Percentiles rank a stretch among this genome's conserved stretches.
Evolutionary conservation across 2,329 filamentous ascomycete species (phyloP).

Genomic region (Diatrype stigma): DNA sequence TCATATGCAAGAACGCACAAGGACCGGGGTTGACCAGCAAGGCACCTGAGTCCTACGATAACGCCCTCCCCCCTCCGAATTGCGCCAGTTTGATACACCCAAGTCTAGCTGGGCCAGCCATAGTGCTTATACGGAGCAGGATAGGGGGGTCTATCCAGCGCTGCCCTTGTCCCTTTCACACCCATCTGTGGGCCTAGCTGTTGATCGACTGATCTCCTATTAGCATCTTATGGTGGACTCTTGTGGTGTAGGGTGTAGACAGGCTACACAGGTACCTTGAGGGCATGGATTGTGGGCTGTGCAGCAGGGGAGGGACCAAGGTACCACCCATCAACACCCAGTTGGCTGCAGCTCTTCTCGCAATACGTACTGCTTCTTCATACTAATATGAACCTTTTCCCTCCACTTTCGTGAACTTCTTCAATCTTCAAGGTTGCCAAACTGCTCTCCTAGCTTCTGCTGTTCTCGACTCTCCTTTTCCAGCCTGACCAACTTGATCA

Average conservation of each 20-base stretch:
- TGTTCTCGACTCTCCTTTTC: not conserved
- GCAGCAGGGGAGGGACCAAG: not conserved
- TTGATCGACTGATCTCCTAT: not conserved
- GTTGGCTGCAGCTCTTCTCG: not conserved
- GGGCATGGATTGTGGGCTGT: not conserved
- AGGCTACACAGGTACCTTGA: not conserved
- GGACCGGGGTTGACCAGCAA: slow-evolving; percentile 9
- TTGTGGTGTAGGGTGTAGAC: not conserved
- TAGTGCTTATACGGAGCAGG: not conserved
- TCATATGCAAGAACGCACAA: slow-evolving; percentile 21
- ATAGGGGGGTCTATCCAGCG: not conserved
- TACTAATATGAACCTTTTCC: not conserved
- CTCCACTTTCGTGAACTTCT: not conserved
- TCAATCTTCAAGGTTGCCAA: not conserved
- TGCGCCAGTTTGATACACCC: not conserved
- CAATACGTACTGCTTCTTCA: not conserved
- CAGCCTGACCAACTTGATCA: not conserved
- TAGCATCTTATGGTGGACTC: too few species aligned
- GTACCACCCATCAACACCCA: not conserved
- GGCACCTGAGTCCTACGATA: slow-evolving; percentile 2
- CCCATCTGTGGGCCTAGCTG: not conserved
- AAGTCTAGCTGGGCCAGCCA: not conserved
- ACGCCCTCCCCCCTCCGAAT: slow-evolving; percentile 1
- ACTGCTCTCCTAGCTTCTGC: not conserved
- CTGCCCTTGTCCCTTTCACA: not conserved